Percentiles rank a stretch among this genome's conserved stretches.
Conservation (phyloP, 805 yeast species). For the Candida piceae region DNA sequence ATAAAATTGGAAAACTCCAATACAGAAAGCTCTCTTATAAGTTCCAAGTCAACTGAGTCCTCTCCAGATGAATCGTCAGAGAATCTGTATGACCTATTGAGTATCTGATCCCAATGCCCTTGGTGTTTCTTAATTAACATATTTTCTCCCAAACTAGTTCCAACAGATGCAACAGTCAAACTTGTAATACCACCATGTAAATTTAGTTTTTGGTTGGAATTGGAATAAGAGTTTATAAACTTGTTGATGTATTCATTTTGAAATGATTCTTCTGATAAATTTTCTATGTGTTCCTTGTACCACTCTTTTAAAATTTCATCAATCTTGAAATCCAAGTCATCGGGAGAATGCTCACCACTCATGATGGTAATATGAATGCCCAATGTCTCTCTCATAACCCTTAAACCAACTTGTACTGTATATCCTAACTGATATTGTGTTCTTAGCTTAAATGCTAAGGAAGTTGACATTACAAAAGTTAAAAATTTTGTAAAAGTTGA, state of each 20-base stretch:
- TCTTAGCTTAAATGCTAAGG: conserved; percentile 45
- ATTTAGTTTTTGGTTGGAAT: conserved; percentile 13
- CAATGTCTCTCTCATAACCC: conserved; percentile 44
- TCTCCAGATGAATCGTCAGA: conserved; percentile 24
- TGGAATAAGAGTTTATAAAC: conserved; percentile 29
- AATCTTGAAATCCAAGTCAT: conserved; percentile 38
- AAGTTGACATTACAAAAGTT: conserved; percentile 40
- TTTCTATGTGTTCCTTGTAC: conserved; percentile 28
- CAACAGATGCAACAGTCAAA: conserved; percentile 22
- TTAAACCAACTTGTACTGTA: conserved; percentile 50
- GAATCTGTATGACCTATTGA: conserved; percentile 39
- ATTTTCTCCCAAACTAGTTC: conserved; percentile 15
- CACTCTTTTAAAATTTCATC: conserved; percentile 43
- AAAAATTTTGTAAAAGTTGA: conserved; percentile 42
- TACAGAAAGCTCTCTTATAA: conserved; percentile 30
- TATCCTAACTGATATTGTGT: conserved; percentile 59
- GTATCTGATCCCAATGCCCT: conserved; percentile 45
- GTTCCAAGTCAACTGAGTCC: conserved; percentile 30
- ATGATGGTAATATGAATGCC: conserved; percentile 57
- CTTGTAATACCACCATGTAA: conserved; percentile 20
- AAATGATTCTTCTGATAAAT: conserved; percentile 34
- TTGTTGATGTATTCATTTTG: conserved; percentile 28
- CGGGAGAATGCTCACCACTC: conserved; percentile 43
- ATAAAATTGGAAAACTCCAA: conserved; percentile 34
- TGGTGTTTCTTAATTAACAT: conserved; percentile 38